phyloP scores from a whole-genome alignment of 352 stramenopile species.

The Phytopythium boreale region DNA sequence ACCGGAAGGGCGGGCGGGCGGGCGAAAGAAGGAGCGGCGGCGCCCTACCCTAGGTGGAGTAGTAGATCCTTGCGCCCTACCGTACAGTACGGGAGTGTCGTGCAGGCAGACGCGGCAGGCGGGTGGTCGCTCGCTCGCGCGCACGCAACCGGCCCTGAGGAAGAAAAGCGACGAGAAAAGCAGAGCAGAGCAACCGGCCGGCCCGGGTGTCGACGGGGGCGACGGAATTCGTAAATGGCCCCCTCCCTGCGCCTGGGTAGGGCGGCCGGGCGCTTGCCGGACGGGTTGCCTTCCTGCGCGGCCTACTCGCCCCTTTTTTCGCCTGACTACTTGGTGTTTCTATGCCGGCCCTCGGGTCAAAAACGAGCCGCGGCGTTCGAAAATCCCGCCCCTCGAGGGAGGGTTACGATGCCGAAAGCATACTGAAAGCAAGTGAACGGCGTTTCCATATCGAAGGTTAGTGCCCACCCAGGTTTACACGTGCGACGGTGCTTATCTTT shows the following conservation, averaged over 20 bases:
- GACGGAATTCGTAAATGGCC: neutral
- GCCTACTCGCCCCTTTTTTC: neutral
- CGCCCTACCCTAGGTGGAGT: neutral
- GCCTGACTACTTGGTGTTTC: neutral
- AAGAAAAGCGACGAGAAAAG: neutral
- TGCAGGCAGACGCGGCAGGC: neutral
- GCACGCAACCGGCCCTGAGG: neutral
- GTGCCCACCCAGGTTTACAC: neutral
- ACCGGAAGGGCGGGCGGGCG: too few relatives aligned
- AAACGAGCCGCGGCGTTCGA: neutral
- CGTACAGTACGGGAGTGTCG: neutral
- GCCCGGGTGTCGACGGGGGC: too few relatives aligned
- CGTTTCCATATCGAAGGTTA: conserved; percentile 3
- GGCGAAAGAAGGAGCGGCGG: too few relatives aligned
- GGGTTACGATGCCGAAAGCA: too few relatives aligned
- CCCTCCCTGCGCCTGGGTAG: too few relatives aligned
- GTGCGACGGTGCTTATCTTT: neutral
- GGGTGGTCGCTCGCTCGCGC: neutral
- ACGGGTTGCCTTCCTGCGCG: neutral
- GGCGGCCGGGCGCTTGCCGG: too few relatives aligned
- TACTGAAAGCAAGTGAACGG: neutral
- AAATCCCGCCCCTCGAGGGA: neutral
- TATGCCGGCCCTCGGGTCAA: neutral
- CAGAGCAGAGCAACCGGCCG: too few relatives aligned
- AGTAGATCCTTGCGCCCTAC: neutral